A percentile compares a stretch with the other conserved stretches of the same genome.
phyloP scores from a whole-genome alignment of 371 early-diverging fungal genomes.

The Lichtheimia ramosa region DNA sequence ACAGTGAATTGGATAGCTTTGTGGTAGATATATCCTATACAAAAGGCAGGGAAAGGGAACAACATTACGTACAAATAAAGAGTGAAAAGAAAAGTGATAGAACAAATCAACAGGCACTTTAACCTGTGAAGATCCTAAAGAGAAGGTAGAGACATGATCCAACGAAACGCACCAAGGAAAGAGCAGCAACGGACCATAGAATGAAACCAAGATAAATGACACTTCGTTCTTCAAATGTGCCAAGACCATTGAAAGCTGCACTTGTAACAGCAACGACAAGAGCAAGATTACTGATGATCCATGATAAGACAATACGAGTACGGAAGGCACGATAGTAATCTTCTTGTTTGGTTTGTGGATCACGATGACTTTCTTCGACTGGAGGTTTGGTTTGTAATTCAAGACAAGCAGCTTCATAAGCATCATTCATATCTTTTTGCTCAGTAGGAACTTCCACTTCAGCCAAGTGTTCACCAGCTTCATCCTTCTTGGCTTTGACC shows the following conservation, averaged over 20 bases:
- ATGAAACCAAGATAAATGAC: slow-evolving; percentile 82
- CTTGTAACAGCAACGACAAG: slow-evolving; percentile 66
- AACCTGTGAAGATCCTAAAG: slow-evolving; percentile 38
- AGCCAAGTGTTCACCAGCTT: slow-evolving; percentile 44
- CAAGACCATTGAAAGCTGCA: slow-evolving; percentile 28
- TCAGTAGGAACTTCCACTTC: slow-evolving; percentile 75
- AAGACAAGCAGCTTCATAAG: slow-evolving; percentile 69
- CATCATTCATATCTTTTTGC: slow-evolving; percentile 72
- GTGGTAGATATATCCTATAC: too few relatives aligned
- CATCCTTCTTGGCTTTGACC: slow-evolving; percentile 58
- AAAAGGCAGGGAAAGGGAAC: too few relatives aligned
- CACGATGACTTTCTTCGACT: slow-evolving; percentile 60
- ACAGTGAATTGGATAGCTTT: neutral
- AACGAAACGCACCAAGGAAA: slow-evolving; percentile 79
- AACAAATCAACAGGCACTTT: too few relatives aligned
- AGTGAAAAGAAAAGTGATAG: too few relatives aligned
- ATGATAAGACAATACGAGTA: slow-evolving; percentile 66
- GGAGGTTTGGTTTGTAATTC: slow-evolving; percentile 47
- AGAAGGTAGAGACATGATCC: slow-evolving; percentile 78
- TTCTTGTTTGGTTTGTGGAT: slow-evolving; percentile 76
- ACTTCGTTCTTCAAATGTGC: slow-evolving; percentile 35
- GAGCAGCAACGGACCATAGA: slow-evolving; percentile 85
- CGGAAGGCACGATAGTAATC: slow-evolving; percentile 90
- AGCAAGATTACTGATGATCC: slow-evolving; percentile 83
- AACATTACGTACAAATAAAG: too few relatives aligned